Evolutionary conservation across 768 basidiomycete genomes (phyloP), one percentile per base, ranked within the genome.

Genomic region (Mrakia hoshinonis): DNA sequence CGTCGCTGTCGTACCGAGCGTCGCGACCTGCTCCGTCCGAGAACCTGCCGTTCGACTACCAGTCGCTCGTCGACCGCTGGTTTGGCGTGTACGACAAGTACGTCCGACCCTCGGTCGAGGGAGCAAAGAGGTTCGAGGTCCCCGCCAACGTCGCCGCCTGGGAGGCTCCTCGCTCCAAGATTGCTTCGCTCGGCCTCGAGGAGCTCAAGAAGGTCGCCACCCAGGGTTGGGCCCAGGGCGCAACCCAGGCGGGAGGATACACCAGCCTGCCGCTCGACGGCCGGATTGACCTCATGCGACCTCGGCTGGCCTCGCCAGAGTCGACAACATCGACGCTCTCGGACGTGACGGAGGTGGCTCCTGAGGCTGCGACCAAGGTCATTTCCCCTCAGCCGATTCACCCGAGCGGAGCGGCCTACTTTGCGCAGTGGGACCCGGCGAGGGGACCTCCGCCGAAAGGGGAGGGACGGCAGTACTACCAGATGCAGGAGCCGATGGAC

Each of bases 11-110:
- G 60, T 87, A 83, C 79, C 87, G 91, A 39, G 82, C 87, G 12
- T 87, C 90, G 1, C 85, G 83, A 46, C 81, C 83, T 4, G 74
- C 76, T 18, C 49, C 74, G 29, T 48, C 69, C 36, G 24, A 65
- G 22, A n/a, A 67, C 68, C 55, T 49, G 29, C 84, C 85, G 39
- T 90, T 91, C 75, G 85, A 89, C 79, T 94, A 92, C 75, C 82
- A 84, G 70, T 85, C 89, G 9, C 87, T 99, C 39, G 85, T 96
- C 38, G 88, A 94, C 78, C 86, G 87, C 51, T 99, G 95, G 95
- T 95, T 86, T 79, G 83, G 84, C 39, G 87, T 94, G 26, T 99
- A 95, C 76, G 93, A 97, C 82, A 85, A 81, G 58, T 86, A 95
- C 79, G 91, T 90, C 78, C 89, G 91, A 65, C 84, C 89, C 1